These are phyloP conservation scores for Cercospora sojina DNA, from an alignment of 2,329 filamentous ascomycete genomes.

Conservation along the genomic window DNA sequence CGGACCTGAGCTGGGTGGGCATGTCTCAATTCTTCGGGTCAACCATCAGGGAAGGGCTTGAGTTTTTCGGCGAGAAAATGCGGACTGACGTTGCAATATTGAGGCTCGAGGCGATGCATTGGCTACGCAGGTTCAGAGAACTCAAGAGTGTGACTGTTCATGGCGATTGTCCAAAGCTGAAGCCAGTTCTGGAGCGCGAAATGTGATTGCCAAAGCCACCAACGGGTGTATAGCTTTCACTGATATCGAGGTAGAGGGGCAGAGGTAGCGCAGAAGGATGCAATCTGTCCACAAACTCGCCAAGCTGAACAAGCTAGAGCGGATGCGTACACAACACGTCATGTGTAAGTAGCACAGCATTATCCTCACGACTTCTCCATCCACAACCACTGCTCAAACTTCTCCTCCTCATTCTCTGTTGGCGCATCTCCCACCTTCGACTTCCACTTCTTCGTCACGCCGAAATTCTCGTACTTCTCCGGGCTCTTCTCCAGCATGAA, in stretches of 20 bases:
- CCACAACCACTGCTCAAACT: constrained; percentile 23
- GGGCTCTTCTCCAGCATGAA: constrained; percentile 21
- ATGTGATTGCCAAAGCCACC: not conserved
- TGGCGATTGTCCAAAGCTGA: not conserved
- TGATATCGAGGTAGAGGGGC: not conserved
- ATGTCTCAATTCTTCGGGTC: not conserved
- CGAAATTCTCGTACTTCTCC: constrained; percentile 26
- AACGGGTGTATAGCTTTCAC: not conserved
- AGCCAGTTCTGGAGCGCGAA: not conserved
- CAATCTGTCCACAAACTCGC: not conserved
- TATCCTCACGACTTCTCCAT: not conserved
- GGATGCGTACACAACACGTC: not conserved
- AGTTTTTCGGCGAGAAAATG: too few relatives aligned
- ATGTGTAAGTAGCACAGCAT: not conserved
- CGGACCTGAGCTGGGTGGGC: not conserved
- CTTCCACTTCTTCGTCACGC: constrained; percentile 27
- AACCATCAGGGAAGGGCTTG: not conserved
- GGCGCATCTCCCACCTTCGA: constrained; percentile 21
- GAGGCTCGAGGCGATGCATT: not conserved
- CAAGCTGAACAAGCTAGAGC: not conserved
- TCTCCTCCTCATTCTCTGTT: not conserved
- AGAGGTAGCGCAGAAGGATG: not conserved
- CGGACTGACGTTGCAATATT: not conserved
- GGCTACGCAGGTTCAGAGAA: not conserved
- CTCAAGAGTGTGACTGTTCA: not conserved